Evolutionary conservation across 1,139 yeast species (phyloP).

Genomic region (Magnusiomyces magnusii): DNA sequence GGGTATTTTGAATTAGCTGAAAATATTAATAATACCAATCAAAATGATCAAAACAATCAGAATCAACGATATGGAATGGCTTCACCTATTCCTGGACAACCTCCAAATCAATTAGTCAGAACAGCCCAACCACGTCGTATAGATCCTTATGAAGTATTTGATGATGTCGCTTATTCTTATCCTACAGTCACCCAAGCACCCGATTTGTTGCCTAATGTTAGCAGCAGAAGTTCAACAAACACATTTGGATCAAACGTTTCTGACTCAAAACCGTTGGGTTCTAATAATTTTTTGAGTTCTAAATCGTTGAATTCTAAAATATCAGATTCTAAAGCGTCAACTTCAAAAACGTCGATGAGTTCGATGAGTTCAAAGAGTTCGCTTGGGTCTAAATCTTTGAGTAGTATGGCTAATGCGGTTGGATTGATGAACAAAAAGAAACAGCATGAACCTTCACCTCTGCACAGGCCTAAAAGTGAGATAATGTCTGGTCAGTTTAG

Average conservation of each 20-base stretch:
- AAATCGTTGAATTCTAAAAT: not conserved
- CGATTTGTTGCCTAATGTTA: constrained; percentile 3
- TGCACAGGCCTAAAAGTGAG: not conserved
- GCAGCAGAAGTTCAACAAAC: not conserved
- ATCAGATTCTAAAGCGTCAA: not conserved
- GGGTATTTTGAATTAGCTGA: not conserved
- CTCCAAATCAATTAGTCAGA: not conserved
- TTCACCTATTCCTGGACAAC: not conserved
- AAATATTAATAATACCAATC: not conserved
- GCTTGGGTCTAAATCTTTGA: not conserved
- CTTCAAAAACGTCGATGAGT: no score
- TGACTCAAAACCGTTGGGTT: no score
- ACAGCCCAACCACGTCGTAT: constrained; percentile 23
- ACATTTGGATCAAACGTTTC: not conserved
- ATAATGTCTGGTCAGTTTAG: not conserved
- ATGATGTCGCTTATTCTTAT: constrained; percentile 62
- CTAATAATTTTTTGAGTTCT: not conserved
- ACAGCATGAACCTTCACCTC: not conserved
- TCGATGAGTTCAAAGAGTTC: no score
- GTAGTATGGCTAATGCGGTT: not conserved
- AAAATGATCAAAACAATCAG: not conserved
- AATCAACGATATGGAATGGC: not conserved
- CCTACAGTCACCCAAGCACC: constrained; percentile 22
- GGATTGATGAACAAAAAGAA: not conserved
- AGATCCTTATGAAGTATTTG: constrained; percentile 65